Evolutionary conservation across 306 rosid genomes (phyloP).

Genomic region (Abrus pulchellus): DNA sequence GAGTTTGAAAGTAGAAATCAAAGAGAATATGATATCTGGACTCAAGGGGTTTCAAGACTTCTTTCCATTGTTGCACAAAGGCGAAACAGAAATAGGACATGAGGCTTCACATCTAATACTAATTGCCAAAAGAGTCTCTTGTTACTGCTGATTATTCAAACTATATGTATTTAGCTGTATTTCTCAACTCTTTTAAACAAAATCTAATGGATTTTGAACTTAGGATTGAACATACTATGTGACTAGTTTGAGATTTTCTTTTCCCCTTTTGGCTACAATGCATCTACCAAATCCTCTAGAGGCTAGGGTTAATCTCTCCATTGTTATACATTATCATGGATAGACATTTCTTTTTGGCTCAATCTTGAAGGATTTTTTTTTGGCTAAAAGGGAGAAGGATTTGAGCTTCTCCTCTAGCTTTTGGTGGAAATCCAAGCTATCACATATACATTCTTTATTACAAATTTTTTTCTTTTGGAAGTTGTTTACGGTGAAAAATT

Average conservation of each 20-base stretch:
- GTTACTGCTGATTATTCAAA: conserved; percentile 33
- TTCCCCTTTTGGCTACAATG: neutral
- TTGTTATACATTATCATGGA: neutral
- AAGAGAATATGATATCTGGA: conserved; percentile 89
- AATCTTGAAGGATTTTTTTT: too few species aligned
- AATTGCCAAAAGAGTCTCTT: neutral
- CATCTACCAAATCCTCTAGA: neutral
- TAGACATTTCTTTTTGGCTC: too few species aligned
- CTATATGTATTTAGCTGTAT: conserved; percentile 24
- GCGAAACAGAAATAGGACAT: conserved; percentile 54
- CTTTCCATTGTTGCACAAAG: conserved; percentile 79
- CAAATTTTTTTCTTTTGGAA: too few species aligned
- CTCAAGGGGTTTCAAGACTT: conserved; percentile 83
- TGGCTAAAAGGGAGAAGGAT: too few species aligned
- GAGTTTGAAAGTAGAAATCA: conserved; percentile 95
- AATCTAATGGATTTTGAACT: conserved; percentile 28
- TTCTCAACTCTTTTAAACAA: neutral
- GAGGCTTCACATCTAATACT: neutral
- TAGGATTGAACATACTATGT: neutral
- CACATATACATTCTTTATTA: too few species aligned
- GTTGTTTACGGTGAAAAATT: too few species aligned
- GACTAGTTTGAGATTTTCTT: neutral
- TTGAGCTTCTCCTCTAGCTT: too few species aligned
- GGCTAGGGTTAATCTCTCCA: too few species aligned
- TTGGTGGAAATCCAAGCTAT: too few species aligned